Base-by-base conservation (phyloP, 768 basidiomycete genomes). In the Phlegmacium glaucopus region DNA sequence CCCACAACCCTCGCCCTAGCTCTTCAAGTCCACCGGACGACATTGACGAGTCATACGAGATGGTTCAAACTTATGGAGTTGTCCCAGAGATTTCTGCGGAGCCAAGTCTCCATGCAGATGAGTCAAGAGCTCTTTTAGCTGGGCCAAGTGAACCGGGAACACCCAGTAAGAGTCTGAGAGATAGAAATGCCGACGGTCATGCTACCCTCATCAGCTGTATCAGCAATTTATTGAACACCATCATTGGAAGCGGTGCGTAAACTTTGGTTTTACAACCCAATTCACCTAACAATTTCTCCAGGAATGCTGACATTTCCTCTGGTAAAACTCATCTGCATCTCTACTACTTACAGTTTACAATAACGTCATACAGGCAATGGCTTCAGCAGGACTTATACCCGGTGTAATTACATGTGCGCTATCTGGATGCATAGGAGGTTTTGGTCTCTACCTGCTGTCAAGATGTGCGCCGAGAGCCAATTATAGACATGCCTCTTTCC, bases 301-400 rank as follows among this genome's bases (percentile, higher is more conserved):
- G 90, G 90, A 26, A 92, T 93, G 90, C 75, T 93, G 22, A 90
- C 89, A 6, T 92, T 92, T 57, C 90, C 90, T 54, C 62, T 92
- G 76, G 90, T 88, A 56, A n/a, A 28, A 11, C 25, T 26, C 47
- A 25, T 28, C 27, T 30, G 39, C 35, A 13, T 32, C 39, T 39
- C 22, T 35, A 34, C 30, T 17, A 25, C 30, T 39, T 39, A 42
- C 49, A n/a, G n/a, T 53, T 47, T 49, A 22, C 18, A 39, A 43
- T 43, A 18, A 15, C 15, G n/a, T 29, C 35, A 53, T 22, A 35
- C 57, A 92, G 90, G 91, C 91, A 15, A 83, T 97, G 77, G 90
- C 94, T 4, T 88, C 92, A 5, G 83, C 85, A 44, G 95, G 95
- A 3, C 65, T 97, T 39, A 77, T 97, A 47, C 94, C 94, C 5